A percentile compares a stretch with the other conserved stretches of the same genome.
These are phyloP conservation scores for Eucalyptus melliodora DNA, from an alignment of 345 rosid genomes.

Conservation along the genomic window DNA sequence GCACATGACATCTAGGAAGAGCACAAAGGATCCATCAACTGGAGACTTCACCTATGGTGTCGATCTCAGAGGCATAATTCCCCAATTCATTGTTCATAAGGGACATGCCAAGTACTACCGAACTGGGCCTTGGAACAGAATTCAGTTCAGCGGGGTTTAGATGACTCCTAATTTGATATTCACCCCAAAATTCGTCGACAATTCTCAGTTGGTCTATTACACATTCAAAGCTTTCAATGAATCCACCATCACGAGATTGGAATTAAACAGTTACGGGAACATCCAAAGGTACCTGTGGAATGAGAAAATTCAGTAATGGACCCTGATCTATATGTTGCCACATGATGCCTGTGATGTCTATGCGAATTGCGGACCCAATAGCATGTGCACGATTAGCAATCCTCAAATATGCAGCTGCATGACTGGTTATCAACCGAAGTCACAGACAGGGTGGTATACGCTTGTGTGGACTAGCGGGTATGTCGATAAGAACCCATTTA, in stretches of 20 bases:
- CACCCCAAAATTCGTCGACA: background rate
- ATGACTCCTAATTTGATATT: background rate
- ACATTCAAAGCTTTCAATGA: background rate
- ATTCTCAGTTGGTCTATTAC: background rate
- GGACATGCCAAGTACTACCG: background rate
- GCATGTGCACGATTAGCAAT: background rate
- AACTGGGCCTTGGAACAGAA: background rate
- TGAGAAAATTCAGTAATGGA: background rate
- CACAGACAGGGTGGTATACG: background rate
- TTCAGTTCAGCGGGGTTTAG: background rate
- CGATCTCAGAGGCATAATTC: background rate
- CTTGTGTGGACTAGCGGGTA: constrained; percentile 5
- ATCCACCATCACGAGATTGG: background rate
- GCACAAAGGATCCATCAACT: background rate
- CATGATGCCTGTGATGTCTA: background rate
- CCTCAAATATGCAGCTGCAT: background rate
- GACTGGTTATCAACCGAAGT: constrained; percentile 6
- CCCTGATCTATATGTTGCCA: background rate
- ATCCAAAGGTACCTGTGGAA: background rate
- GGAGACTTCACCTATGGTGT: background rate
- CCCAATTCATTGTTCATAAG: background rate
- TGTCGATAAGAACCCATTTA: background rate
- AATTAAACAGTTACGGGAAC: background rate
- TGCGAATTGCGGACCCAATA: background rate
- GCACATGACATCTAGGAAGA: background rate